phyloP scores from a whole-genome alignment of 2,329 filamentous ascomycete species.

The Microsporum audouinii region DNA sequence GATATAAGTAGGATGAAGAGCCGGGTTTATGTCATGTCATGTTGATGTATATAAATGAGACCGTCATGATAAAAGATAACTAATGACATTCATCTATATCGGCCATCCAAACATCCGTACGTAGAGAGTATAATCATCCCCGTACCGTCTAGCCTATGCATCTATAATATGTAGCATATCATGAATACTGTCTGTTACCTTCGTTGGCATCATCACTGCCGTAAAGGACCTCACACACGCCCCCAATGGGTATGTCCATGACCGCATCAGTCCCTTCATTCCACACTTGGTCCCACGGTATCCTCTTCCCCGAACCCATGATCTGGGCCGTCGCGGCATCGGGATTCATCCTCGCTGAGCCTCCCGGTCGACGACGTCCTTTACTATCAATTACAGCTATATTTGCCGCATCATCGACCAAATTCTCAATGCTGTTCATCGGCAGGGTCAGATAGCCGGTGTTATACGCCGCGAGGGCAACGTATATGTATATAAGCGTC shows the following conservation, averaged over 20 bases:
- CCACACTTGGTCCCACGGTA: constrained; percentile 76
- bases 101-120: neutral
- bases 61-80: neutral
- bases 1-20: neutral
- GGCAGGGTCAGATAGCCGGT: constrained; percentile 75
- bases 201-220: constrained; percentile 40
- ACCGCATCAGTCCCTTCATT: constrained; percentile 89
- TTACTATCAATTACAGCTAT: constrained; percentile 69
- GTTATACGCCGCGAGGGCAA: constrained; percentile 85
- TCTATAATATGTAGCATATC: neutral
- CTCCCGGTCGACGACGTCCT: constrained; percentile 44
- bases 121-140: neutral
- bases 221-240: constrained; percentile 90
- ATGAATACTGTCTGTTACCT: neutral
- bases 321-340: constrained; percentile 32
- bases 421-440: constrained; percentile 68
- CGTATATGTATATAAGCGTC: constrained; percentile 80
- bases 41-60: neutral
- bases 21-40: neutral
- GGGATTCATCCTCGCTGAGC: constrained; percentile 33
- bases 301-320: constrained; percentile 33
- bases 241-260: constrained; percentile 89
- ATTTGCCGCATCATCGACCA: constrained; percentile 82
- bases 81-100: neutral
- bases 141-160: neutral